phyloP scores from a whole-genome alignment of 768 basidiomycete genomes.

The Punctularia strigosozonata region DNA sequence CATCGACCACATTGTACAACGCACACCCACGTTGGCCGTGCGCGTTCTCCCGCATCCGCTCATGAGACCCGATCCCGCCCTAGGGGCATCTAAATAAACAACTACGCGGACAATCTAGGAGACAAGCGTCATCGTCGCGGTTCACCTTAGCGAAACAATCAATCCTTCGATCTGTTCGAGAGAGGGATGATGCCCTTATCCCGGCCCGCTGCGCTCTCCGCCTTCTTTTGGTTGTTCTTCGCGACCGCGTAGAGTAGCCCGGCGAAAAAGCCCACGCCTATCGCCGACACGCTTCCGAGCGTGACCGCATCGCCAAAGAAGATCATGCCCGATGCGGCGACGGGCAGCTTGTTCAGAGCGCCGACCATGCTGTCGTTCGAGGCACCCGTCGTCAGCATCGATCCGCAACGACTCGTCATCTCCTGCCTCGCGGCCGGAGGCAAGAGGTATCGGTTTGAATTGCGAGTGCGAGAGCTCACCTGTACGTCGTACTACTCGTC shows the following conservation, averaged over 20 bases:
- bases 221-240: conserved; percentile 85
- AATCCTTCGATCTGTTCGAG: conserved; percentile 27
- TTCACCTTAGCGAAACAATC: no score
- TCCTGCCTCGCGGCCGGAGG: neutral
- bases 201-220: conserved; percentile 40
- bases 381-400: conserved; percentile 8
- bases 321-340: conserved; percentile 96
- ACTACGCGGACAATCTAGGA: no score
- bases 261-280: conserved; percentile 82
- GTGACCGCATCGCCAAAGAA: conserved; percentile 92
- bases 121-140: no score
- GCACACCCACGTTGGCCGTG: no score
- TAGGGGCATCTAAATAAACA: no score
- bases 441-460: no score
- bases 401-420: neutral
- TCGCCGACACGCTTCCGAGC: conserved; percentile 78
- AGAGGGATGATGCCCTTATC: conserved; percentile 49
- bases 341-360: conserved; percentile 93
- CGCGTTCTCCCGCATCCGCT: no score
- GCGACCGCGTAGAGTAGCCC: conserved; percentile 89
- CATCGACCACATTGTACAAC: no score
- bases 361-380: conserved; percentile 72
- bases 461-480: no score
- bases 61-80: no score
- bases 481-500: conserved; percentile 98